Conservation (phyloP, 2,329 filamentous ascomycete species). For the Scedosporium aurantiacum region DNA sequence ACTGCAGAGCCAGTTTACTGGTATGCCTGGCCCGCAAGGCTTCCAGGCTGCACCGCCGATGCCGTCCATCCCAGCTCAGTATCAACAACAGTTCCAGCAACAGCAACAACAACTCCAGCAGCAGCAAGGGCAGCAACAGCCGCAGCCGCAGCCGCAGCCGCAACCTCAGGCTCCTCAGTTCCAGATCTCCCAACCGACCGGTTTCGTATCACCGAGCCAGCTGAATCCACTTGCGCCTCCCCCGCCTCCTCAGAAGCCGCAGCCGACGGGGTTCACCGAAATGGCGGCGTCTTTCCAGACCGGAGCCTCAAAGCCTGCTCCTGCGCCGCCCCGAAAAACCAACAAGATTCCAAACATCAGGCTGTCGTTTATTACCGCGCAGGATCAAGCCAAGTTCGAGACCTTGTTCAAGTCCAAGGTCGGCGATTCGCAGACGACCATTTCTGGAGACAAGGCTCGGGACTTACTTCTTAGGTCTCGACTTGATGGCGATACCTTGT, state of each 20-base stretch:
- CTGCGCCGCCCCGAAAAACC: conserved; percentile 36
- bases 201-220: conserved; percentile 35
- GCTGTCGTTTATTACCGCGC: conserved; percentile 88
- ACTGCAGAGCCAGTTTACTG: conserved; percentile 58
- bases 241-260: conserved; percentile 52
- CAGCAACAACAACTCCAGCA: conserved; percentile 36
- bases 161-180: conserved; percentile 29
- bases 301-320: conserved; percentile 33
- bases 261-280: conserved; percentile 53
- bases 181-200: conserved; percentile 30
- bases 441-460: conserved; percentile 86
- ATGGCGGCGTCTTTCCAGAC: conserved; percentile 58
- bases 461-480: conserved; percentile 83
- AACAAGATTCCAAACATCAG: conserved; percentile 88
- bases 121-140: conserved; percentile 30
- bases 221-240: conserved; percentile 38
- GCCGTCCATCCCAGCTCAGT: conserved; percentile 49
- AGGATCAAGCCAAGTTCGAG: conserved; percentile 94
- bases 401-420: conserved; percentile 94
- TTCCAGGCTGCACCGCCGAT: conserved; percentile 49
- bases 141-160: conserved; percentile 26
- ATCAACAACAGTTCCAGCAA: conserved; percentile 47
- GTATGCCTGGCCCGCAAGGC: conserved; percentile 50
- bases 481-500: conserved; percentile 74
- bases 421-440: conserved; percentile 68